phyloP scores from a whole-genome alignment of 495 filamentous ascomycete species.

The Aspergillus ostianus region DNA sequence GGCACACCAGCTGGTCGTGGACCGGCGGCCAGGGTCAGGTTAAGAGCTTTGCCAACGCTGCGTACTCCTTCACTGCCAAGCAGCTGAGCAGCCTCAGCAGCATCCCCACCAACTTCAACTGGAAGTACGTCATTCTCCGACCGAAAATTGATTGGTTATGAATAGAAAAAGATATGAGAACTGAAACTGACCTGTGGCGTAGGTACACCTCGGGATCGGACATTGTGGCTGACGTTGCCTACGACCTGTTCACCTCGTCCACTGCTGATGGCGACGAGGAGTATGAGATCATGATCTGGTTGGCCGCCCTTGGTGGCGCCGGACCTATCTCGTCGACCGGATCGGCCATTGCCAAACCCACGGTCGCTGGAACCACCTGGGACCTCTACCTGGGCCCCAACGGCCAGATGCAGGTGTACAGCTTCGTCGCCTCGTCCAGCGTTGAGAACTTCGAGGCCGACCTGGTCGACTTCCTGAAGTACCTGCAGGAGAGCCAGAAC shows the following conservation, averaged over 20 bases:
- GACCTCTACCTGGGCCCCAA: conserved; percentile 57
- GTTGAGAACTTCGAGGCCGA: conserved; percentile 54
- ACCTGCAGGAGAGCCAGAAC: conserved; percentile 50
- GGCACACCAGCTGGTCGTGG: conserved; percentile 61
- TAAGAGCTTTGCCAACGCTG: conserved; percentile 61
- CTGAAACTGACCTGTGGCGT: conserved; percentile 1
- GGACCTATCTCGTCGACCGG: conserved; percentile 62
- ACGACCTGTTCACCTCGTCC: conserved; percentile 61
- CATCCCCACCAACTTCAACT: conserved; percentile 54
- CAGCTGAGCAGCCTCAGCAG: conserved; percentile 47
- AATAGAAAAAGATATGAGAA: background rate
- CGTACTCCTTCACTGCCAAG: conserved; percentile 42
- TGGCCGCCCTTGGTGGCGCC: conserved; percentile 58
- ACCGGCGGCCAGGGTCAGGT: conserved; percentile 48
- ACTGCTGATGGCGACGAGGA: conserved; percentile 42
- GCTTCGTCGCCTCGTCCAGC: conserved; percentile 54
- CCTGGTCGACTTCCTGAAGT: conserved; percentile 54
- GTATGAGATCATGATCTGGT: conserved; percentile 75
- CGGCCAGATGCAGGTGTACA: conserved; percentile 56
- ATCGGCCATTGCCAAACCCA: conserved; percentile 50
- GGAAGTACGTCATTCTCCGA: conserved; percentile 40
- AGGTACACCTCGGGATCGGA: conserved; percentile 52
- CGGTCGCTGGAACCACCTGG: conserved; percentile 50
- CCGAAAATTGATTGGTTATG: background rate
- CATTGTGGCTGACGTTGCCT: conserved; percentile 62